Conservation (phyloP, 768 basidiomycete species). For the Lactarius vividus region DNA sequence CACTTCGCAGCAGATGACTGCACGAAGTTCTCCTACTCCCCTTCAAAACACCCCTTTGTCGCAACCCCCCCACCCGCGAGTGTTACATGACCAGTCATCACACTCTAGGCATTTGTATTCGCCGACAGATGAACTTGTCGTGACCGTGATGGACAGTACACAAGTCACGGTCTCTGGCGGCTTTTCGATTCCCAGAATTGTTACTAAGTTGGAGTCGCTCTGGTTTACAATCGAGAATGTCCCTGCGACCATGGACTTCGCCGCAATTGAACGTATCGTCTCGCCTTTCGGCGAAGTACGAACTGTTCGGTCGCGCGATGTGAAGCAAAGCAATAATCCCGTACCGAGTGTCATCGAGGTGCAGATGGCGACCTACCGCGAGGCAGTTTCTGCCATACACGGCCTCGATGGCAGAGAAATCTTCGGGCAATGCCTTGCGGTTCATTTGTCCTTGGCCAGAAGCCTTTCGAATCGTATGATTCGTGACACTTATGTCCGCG, state of each 20-base stretch:
- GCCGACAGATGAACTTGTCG: slow-evolving; percentile 17
- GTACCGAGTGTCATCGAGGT: slow-evolving; percentile 39
- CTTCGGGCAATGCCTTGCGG: slow-evolving; percentile 42
- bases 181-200: slow-evolving; percentile 53
- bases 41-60: background rate
- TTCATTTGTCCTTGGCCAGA: slow-evolving; percentile 45
- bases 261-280: slow-evolving; percentile 41
- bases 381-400: slow-evolving; percentile 53
- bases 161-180: slow-evolving; percentile 58
- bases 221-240: slow-evolving; percentile 57
- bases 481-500: slow-evolving; percentile 52
- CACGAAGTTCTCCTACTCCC: background rate
- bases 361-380: slow-evolving; percentile 46
- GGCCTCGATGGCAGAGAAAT: slow-evolving; percentile 47
- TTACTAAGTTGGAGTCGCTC: slow-evolving; percentile 68
- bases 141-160: slow-evolving; percentile 52
- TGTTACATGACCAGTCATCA: background rate
- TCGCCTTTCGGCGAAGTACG: slow-evolving; percentile 47
- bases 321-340: background rate
- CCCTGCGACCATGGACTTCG: slow-evolving; percentile 36
- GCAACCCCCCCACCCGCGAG: background rate
- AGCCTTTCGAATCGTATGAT: slow-evolving; percentile 41
- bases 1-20: background rate
- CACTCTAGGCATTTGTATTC: background rate
- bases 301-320: slow-evolving; percentile 34